Conservation (phyloP, 169 alveolate species). For the Eimeria brunetti region DNA sequence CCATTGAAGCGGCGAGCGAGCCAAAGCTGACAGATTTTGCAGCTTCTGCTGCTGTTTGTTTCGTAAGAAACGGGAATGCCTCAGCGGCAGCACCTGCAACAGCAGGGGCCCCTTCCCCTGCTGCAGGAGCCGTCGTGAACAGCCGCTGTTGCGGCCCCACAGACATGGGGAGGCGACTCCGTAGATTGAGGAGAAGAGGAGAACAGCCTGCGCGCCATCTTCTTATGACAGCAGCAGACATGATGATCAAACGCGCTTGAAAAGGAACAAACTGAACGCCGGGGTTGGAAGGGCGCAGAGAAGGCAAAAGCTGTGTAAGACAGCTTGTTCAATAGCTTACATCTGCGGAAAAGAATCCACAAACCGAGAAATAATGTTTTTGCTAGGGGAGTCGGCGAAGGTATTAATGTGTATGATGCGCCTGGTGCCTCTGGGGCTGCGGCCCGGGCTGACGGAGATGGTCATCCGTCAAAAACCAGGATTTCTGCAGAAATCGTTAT, state of each 20-base stretch:
- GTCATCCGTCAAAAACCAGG: too few relatives aligned
- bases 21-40: slow-evolving; percentile 15
- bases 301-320: not conserved
- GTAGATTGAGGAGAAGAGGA: not conserved
- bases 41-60: not conserved
- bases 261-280: not conserved
- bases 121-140: not conserved
- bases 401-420: not conserved
- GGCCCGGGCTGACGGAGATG: not conserved
- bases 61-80: slow-evolving; percentile 22
- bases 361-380: not conserved
- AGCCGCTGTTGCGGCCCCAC: not conserved
- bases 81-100: not conserved
- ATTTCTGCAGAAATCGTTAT: not conserved
- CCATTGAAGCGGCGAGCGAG: not conserved
- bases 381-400: not conserved
- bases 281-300: not conserved
- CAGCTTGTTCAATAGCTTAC: not conserved
- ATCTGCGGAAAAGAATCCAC: not conserved
- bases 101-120: not conserved
- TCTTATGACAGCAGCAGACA: not conserved
- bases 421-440: not conserved
- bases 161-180: not conserved
- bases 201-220: slow-evolving; percentile 2
- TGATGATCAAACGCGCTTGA: not conserved